phyloP scores from a whole-genome alignment of 208 protist genomes.

The Trichomonas tenax region DNA sequence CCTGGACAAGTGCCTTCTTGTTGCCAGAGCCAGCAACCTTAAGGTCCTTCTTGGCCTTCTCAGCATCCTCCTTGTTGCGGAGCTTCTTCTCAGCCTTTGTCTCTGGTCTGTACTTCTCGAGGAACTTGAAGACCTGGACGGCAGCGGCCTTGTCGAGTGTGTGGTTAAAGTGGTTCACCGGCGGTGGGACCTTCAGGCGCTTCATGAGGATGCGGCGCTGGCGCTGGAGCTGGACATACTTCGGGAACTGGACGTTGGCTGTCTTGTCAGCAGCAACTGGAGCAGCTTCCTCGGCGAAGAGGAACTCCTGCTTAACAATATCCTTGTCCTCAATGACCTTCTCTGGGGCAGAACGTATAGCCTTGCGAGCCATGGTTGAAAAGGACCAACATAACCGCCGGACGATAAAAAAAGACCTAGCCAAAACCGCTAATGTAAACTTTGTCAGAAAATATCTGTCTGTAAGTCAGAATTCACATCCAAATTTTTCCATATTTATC shows the following conservation, averaged over 20 bases:
- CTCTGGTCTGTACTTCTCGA: conserved; percentile 71
- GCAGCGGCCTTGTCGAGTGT: conserved; percentile 51
- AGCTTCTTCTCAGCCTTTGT: conserved; percentile 62
- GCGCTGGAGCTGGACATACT: conserved; percentile 91
- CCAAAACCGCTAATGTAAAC: no score
- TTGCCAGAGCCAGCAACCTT: conserved; percentile 55
- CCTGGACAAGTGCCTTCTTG: conserved; percentile 76
- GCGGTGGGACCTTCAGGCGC: conserved; percentile 83
- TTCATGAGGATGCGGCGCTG: conserved; percentile 84
- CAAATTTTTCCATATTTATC: no score
- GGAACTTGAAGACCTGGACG: conserved; percentile 56
- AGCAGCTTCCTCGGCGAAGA: neutral
- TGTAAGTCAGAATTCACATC: no score
- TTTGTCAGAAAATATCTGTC: no score
- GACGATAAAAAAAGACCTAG: neutral
- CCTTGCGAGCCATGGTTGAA: neutral
- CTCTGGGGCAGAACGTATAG: neutral
- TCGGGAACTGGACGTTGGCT: conserved; percentile 60
- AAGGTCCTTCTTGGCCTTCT: conserved; percentile 34
- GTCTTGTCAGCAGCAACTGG: neutral
- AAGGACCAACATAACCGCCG: neutral
- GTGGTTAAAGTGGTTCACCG: conserved; percentile 71
- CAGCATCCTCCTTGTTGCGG: conserved; percentile 66
- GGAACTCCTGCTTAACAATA: neutral
- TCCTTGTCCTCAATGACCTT: neutral